A percentile compares a stretch with the other conserved stretches of the same genome.
These are phyloP conservation scores for Penicillium taxi DNA, from an alignment of 495 filamentous ascomycete genomes.

Conservation along the genomic window DNA sequence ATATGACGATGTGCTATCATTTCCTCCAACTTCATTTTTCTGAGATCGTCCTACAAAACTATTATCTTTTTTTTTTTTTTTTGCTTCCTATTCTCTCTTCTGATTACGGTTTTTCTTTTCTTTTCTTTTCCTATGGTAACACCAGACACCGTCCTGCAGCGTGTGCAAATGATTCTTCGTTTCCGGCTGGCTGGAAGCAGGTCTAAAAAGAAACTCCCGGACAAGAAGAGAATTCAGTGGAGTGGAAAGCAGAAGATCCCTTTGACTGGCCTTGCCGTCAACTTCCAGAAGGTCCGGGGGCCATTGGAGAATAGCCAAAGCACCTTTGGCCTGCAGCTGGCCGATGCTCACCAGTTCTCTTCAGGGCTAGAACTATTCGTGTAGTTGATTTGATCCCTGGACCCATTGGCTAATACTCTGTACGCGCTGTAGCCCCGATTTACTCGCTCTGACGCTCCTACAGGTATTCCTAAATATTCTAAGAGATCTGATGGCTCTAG, in stretches of 20 bases:
- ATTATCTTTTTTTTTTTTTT: not conserved
- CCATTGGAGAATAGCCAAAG: constrained; percentile 1
- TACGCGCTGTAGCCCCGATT: too few species aligned
- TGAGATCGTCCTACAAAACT: not conserved
- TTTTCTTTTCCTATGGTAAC: constrained; percentile 15
- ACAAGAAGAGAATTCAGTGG: not conserved
- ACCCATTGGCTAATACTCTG: too few species aligned
- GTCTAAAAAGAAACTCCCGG: constrained; percentile 5
- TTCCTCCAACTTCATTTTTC: not conserved
- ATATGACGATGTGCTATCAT: not conserved
- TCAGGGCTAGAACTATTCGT: too few species aligned
- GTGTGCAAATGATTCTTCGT: constrained; percentile 6
- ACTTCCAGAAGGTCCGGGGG: constrained; percentile 9
- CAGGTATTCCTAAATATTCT: too few species aligned
- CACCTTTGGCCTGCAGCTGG: not conserved
- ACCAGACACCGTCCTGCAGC: constrained; percentile 14
- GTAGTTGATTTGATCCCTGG: too few species aligned
- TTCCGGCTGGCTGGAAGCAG: constrained; percentile 14
- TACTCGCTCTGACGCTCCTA: too few species aligned
- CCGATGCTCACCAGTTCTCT: too few species aligned
- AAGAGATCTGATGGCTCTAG: too few species aligned
- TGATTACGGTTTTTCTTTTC: constrained; percentile 9
- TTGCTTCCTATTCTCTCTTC: not conserved
- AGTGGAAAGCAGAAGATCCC: not conserved
- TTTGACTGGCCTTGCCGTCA: not conserved